A percentile compares a stretch with the other conserved stretches of the same genome.
phyloP scores from a whole-genome alignment of 1,139 yeast species.

The Williopsis jadinii region DNA sequence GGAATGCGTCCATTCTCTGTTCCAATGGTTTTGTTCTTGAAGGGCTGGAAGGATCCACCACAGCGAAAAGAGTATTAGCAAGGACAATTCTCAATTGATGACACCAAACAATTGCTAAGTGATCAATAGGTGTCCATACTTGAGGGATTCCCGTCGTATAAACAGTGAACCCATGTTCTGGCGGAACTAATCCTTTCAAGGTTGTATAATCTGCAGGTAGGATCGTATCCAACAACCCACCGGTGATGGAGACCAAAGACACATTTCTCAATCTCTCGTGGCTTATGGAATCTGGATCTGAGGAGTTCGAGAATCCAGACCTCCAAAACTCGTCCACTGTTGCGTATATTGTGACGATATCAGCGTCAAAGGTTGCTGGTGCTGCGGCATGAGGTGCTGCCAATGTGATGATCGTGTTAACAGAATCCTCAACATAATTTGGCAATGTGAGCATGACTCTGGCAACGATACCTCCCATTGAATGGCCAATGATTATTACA shows the following conservation, averaged over 20 bases:
- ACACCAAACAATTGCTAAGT: conserved; percentile 96
- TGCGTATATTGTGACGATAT: conserved; percentile 65
- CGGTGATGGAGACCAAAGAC: conserved; percentile 73
- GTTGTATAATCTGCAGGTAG: conserved; percentile 93
- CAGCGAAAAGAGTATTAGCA: conserved; percentile 51
- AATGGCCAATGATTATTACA: conserved; percentile 81
- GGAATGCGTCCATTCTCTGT: conserved; percentile 52
- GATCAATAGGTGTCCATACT: conserved; percentile 96
- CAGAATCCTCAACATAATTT: conserved; percentile 62
- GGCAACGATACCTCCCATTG: conserved; percentile 96
- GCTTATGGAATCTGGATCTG: conserved; percentile 29
- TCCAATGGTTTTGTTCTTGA: conserved; percentile 41
- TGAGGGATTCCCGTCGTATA: conserved; percentile 82
- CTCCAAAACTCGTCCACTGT: conserved; percentile 80
- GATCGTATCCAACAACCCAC: conserved; percentile 77
- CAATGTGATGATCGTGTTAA: conserved; percentile 79
- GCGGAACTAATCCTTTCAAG: conserved; percentile 65
- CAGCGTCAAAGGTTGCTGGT: conserved; percentile 95
- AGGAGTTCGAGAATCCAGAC: conserved; percentile 35
- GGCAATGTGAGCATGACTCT: conserved; percentile 74
- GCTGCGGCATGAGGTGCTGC: conserved; percentile 93
- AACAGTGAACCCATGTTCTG: conserved; percentile 71
- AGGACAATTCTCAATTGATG: conserved; percentile 68
- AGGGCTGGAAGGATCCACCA: conserved; percentile 42
- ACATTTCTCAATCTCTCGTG: conserved; percentile 38